Conservation (phyloP, 2,329 filamentous ascomycete genomes). For the Trichothecium roseum region DNA sequence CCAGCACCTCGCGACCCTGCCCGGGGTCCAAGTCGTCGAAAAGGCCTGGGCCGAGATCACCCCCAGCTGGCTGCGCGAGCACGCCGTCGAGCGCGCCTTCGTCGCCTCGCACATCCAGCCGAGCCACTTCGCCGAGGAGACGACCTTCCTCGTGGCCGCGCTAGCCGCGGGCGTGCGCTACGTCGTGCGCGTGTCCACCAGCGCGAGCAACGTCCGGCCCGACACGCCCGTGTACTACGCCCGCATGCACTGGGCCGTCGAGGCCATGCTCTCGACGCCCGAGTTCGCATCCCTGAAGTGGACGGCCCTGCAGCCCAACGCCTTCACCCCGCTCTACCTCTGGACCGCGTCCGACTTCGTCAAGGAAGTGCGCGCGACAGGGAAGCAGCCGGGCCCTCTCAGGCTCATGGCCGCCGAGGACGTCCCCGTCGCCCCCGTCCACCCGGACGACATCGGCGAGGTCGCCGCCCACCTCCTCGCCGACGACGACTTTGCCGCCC, state of each 20-base stretch:
- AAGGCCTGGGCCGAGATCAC: slow-evolving; percentile 1
- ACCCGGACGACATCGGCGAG: slow-evolving; percentile 21
- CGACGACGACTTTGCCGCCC: slow-evolving; percentile 14
- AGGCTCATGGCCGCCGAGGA: neutral
- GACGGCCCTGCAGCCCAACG: slow-evolving; percentile 2
- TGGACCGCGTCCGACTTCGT: neutral
- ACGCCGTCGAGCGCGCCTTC: neutral
- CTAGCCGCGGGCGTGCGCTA: slow-evolving; percentile 26
- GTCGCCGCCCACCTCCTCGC: slow-evolving; percentile 23
- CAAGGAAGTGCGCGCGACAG: neutral
- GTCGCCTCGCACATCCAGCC: slow-evolving; percentile 26
- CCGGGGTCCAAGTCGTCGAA: neutral
- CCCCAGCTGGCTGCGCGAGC: neutral
- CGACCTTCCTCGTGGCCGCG: slow-evolving; percentile 20
- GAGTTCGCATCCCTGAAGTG: slow-evolving; percentile 1
- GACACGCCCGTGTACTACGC: slow-evolving; percentile 22
- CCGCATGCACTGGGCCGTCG: slow-evolving; percentile 28
- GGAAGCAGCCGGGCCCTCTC: neutral
- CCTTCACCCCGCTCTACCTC: neutral
- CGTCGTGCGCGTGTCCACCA: slow-evolving; percentile 30
- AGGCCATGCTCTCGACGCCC: slow-evolving; percentile 8
- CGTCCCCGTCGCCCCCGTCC: slow-evolving; percentile 9
- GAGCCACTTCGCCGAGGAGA: slow-evolving; percentile 28
- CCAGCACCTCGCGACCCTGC: slow-evolving; percentile 1
- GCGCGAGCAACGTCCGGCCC: slow-evolving; percentile 22